These are phyloP conservation scores for Fulvia fulva DNA, from an alignment of 2,329 filamentous ascomycete genomes.

Conservation along the genomic window DNA sequence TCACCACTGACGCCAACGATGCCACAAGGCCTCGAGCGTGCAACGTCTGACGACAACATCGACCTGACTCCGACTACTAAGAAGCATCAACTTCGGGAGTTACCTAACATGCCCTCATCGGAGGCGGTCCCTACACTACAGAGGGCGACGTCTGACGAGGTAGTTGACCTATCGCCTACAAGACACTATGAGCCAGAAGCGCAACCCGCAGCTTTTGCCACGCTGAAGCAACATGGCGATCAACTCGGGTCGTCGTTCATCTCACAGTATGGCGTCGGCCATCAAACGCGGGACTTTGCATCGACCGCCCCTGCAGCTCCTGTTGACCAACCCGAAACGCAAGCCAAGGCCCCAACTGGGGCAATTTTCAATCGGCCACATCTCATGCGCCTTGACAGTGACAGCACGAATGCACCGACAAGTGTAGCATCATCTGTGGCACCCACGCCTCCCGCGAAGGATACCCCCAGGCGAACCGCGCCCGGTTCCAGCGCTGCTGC, in stretches of 20 bases:
- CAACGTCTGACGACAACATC: slow-evolving; percentile 17
- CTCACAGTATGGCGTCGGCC: slow-evolving; percentile 35
- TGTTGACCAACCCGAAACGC: slow-evolving; percentile 25
- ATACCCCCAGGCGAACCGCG: slow-evolving; percentile 36
- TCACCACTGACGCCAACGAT: slow-evolving; percentile 2
- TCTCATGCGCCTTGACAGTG: slow-evolving; percentile 18
- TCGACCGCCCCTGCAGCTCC: slow-evolving; percentile 22
- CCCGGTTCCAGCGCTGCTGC: slow-evolving; percentile 2
- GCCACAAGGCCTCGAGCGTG: slow-evolving; percentile 4
- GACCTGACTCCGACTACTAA: slow-evolving; percentile 34
- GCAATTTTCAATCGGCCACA: slow-evolving; percentile 15
- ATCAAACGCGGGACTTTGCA: slow-evolving; percentile 34
- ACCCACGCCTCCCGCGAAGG: slow-evolving; percentile 48
- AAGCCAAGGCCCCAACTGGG: slow-evolving; percentile 18
- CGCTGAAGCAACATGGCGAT: slow-evolving; percentile 45
- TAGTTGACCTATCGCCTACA: neutral
- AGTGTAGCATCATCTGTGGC: slow-evolving; percentile 26
- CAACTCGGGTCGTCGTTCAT: slow-evolving; percentile 47
- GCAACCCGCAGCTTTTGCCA: slow-evolving; percentile 30
- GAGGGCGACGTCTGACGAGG: neutral
- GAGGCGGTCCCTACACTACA: neutral
- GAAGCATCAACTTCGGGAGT: slow-evolving; percentile 16
- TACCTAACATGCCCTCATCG: neutral
- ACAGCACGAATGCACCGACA: slow-evolving; percentile 19
- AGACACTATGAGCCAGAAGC: neutral